Percentiles rank a stretch among this genome's conserved stretches.
Conservation (phyloP, 352 stramenopile genomes). For the Globisporangium acanthophoron region DNA sequence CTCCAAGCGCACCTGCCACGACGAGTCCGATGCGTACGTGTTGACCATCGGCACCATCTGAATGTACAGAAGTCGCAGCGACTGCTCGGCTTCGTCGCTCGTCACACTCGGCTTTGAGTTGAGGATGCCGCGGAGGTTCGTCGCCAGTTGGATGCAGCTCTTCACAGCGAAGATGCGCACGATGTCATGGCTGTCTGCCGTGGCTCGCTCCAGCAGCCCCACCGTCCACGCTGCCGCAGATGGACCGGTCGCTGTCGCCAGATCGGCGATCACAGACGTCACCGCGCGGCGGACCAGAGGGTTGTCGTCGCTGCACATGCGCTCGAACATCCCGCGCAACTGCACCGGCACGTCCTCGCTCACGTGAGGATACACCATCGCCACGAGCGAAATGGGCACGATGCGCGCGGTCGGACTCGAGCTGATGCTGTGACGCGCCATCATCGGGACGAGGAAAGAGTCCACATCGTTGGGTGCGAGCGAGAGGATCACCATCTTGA, state of each 20-base stretch:
- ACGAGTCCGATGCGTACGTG: conserved; percentile 82
- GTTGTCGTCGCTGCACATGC: conserved; percentile 85
- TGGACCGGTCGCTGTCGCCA: conserved; percentile 49
- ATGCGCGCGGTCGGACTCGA: conserved; percentile 81
- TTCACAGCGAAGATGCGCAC: conserved; percentile 86
- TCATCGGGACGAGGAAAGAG: conserved; percentile 69
- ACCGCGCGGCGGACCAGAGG: conserved; percentile 78
- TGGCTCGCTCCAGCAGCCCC: conserved; percentile 75
- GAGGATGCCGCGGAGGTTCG: conserved; percentile 50
- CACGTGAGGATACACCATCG: conserved; percentile 72
- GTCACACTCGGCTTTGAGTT: conserved; percentile 15
- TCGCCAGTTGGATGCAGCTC: conserved; percentile 68
- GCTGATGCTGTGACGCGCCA: conserved; percentile 77
- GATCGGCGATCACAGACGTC: conserved; percentile 75
- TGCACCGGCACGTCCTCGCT: conserved; percentile 70
- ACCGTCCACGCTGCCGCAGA: conserved; percentile 62
- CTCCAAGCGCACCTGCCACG: conserved; percentile 84
- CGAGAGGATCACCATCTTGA: conserved; percentile 63
- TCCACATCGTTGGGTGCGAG: conserved; percentile 58
- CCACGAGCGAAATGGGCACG: conserved; percentile 69
- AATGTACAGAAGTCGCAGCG: conserved; percentile 61
- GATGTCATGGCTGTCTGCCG: conserved; percentile 81
- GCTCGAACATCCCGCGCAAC: conserved; percentile 82
- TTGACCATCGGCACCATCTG: conserved; percentile 88
- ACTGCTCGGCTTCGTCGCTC: conserved; percentile 36